Evolutionary conservation across 768 basidiomycete species (phyloP).

Genomic region (Nidularia pulvinata): DNA sequence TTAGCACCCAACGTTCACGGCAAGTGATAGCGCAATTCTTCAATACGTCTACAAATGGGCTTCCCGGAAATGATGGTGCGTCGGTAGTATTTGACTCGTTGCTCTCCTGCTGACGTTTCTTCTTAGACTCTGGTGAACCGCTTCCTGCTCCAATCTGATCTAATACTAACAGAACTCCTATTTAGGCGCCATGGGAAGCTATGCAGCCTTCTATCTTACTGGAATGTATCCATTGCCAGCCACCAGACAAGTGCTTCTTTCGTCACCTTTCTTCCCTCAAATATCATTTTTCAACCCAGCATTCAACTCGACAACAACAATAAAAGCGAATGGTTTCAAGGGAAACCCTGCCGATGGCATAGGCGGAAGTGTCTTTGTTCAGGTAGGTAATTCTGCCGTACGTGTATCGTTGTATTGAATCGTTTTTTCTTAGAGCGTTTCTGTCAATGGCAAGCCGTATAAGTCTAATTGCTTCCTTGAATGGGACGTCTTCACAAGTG

Average conservation of each 20-base stretch:
- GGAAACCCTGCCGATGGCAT: constrained; percentile 53
- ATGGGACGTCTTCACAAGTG: constrained; percentile 60
- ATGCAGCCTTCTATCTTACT: constrained; percentile 54
- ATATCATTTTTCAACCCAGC: constrained; percentile 63
- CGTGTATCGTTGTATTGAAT: neutral
- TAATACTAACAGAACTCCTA: neutral
- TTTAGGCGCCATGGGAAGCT: constrained; percentile 64
- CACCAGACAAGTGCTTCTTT: constrained; percentile 56
- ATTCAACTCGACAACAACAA: constrained; percentile 56
- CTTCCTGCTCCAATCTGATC: neutral
- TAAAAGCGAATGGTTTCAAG: constrained; percentile 44
- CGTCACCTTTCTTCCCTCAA: constrained; percentile 60
- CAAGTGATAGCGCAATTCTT: constrained; percentile 55
- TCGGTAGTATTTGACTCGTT: neutral
- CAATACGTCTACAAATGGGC: constrained; percentile 53
- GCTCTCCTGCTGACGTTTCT: too few relatives aligned
- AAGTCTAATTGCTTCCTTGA: constrained; percentile 66
- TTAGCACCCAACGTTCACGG: constrained; percentile 55
- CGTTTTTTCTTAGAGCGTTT: constrained; percentile 40
- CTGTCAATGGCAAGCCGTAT: constrained; percentile 54
- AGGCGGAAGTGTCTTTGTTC: constrained; percentile 55
- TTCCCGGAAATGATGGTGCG: constrained; percentile 68
- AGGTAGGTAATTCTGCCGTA: constrained; percentile 29
- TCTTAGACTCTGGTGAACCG: too few relatives aligned
- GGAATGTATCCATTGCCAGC: constrained; percentile 67